Base-by-base conservation (phyloP, 805 yeast species). In the Ogataea ramenticola region DNA sequence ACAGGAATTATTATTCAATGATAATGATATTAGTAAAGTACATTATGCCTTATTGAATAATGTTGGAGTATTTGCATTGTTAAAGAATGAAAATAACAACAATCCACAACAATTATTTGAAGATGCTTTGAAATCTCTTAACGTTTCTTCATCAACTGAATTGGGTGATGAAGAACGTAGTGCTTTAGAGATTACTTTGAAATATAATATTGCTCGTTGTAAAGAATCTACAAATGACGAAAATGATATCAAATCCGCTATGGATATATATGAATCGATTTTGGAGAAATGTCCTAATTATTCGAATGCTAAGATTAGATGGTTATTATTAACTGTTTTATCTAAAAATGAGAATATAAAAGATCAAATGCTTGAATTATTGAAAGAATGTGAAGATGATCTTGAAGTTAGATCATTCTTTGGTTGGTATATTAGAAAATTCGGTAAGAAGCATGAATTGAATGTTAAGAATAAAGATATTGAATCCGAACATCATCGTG, bases 381-480 rank as follows among this genome's bases (percentile, higher is more conserved):
- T 91, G 41, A 62, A 66, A 3, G 62, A 70, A 14, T 70, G 77
- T 47, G 72, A 79, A 1, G 75, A 79, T 10, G 77, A 87, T 56
- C 65, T 88, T 47, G 96, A 90, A 59, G 80, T 87, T 2, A 80
- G 99, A 49, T 84, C 98, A 0, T 85, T 93, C 53, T 87, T 85
- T 60, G 93, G 95, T 29, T 93, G 98, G 97, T 87, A 78, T 56
- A 67, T 89, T 52, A 74, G 75, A 47, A 77, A 75, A 47, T 73
- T 73, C 56, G 80, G 83, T 27, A 72, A 72, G 51, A 75, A 71
- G 49, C 74, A 76, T 24, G 57, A 69, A 42, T 62, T 71, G 47
- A 66, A 72, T 8, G 52, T 57, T 14, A 74, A 72, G 16, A 71
- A 70, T n/a, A 66, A 65, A 36, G 82, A 77, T 49, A 59, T 76